Evolutionary conservation across 176 grass and related monocot species (phyloP).

Genomic region (Juncus effusus): DNA sequence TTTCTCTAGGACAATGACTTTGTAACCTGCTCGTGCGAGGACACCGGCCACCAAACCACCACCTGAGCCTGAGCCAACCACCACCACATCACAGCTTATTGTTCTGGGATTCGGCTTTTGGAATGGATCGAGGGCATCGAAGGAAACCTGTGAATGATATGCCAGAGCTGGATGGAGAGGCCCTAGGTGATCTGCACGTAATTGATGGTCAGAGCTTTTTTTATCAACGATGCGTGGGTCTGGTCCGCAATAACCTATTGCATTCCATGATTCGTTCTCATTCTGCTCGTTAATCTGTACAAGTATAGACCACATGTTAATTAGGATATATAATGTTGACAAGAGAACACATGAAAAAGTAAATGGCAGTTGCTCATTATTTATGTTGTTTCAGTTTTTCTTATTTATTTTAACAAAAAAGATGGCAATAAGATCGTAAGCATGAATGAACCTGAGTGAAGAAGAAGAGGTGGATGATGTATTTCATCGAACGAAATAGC

Average conservation of each 20-base stretch:
- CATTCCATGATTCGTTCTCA: slow-evolving; percentile 60
- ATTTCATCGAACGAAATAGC: slow-evolving; percentile 54
- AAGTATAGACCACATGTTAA: background rate
- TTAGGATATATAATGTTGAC: too few relatives aligned
- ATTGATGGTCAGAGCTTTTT: slow-evolving; percentile 34
- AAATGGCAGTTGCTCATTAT: too few relatives aligned
- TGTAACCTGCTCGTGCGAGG: slow-evolving; percentile 56
- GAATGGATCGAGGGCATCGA: slow-evolving; percentile 5
- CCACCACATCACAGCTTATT: slow-evolving; percentile 51
- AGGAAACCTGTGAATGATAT: background rate
- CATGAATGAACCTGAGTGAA: slow-evolving; percentile 52
- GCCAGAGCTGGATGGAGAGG: slow-evolving; percentile 40
- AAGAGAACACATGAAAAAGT: too few relatives aligned
- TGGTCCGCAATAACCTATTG: slow-evolving; percentile 53
- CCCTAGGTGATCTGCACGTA: slow-evolving; percentile 51
- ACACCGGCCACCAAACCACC: slow-evolving; percentile 74
- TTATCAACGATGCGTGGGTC: background rate
- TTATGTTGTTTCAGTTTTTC: too few relatives aligned
- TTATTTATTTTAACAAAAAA: too few relatives aligned
- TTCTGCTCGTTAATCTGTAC: slow-evolving; percentile 56
- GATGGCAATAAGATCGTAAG: too few relatives aligned
- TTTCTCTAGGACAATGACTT: slow-evolving; percentile 82
- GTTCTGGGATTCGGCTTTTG: slow-evolving; percentile 39
- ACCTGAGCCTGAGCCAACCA: slow-evolving; percentile 79
- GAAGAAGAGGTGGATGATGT: slow-evolving; percentile 59